Evolutionary conservation across 2,329 filamentous ascomycete genomes (phyloP), one percentile per base, ranked within the genome.

Genomic region (Passalora sequoiae): DNA sequence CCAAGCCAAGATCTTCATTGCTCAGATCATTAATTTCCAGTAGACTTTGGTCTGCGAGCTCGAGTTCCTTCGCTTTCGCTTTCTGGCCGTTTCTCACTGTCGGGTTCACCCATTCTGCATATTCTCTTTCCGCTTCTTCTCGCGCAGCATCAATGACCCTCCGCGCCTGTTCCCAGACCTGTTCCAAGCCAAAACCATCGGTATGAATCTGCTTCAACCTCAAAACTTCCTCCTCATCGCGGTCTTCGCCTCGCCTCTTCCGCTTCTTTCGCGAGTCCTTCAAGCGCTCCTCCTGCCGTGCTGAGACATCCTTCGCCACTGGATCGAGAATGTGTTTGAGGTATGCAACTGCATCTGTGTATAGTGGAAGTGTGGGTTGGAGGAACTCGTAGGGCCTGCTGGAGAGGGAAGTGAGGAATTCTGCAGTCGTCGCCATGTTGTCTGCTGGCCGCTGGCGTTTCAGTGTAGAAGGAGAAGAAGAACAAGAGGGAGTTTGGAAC

Each of bases 111-210:
- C 17, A 36, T 21, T 36, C 33, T 6, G 33, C 33, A 31, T 73
- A 63, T 24, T 63, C 72, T 54, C 60, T 66, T 56, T 77, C 72
- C 3, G 77, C 70, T 58, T 82, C 74, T 13, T 69, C 65, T 31
- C 70, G 69, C 5, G 81, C 68, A 35, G 81, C 78, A 50, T 84
- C 76, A 44, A 97, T 81, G 15, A 97, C 87, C 57, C 86, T 80
- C 60, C 82, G 83, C 6, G 88, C 85, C 69, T 98, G 92, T 66
- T 96, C 87, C 86, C 91, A 98, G 31, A 98, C 82, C 66, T 97
- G 91, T 15, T 83, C 80, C 8, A 86, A 83, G 57, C 85, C 86
- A 56, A 97, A 95, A 0, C 91, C 92, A 44, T 94, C 81, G 5
- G 88, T 73, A 62, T 96, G 86, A 12, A 98, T 72, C 65, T 86